Base-by-base conservation (phyloP, 2,329 filamentous ascomycete genomes). In the Pleurostoma richardsiae region DNA sequence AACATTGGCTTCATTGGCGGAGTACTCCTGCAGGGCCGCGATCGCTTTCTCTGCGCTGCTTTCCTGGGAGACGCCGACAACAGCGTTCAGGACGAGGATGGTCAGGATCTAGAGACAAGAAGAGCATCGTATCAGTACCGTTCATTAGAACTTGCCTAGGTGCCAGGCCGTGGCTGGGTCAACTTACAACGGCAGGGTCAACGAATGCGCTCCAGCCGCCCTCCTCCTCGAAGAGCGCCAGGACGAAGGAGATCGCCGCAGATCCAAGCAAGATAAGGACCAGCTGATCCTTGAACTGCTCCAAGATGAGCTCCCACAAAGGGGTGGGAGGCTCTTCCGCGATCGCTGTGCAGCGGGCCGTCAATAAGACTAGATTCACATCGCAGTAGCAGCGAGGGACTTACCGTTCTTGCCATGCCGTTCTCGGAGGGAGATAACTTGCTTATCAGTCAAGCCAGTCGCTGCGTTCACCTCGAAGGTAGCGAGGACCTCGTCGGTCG, bases 231-330 rank as follows among this genome's bases (percentile, higher is more conserved):
- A 99, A 90, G 10, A 99, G 77, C 29, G 94, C 94, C 52, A 99
- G 76, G 29, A 91, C 83, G 64, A 99, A 97, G 3, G 94, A 97
- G 33, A 99, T 85, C 26, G 86, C 90, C 8, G 94, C 94, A 36
- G 92, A 97, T 46, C 83, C 94, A 43, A 99, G 80, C 27, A 99
- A 78, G 58, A 99, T 99, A 45, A 99, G 80, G 56, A 99, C 94
- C 42, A 99, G 82, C 69, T 99, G 94, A 65, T 99, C 94, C 71
- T 99, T 96, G 79, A 99, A 99, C 68, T 99, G 94, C 71, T 99
- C 94, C 49, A 99, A 79, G 47, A 99, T 89, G 53, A 99, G 84
- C 70, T 97, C 82, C 94, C 92, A 99, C 42, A 99, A 67, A 38
- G 94, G 94, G 30, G 94, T 99, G 3, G 94, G 90, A 45, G 94